These are phyloP conservation scores for Rhizopus sp. DNA, from an alignment of 371 early-diverging fungal species.

Conservation along the genomic window DNA sequence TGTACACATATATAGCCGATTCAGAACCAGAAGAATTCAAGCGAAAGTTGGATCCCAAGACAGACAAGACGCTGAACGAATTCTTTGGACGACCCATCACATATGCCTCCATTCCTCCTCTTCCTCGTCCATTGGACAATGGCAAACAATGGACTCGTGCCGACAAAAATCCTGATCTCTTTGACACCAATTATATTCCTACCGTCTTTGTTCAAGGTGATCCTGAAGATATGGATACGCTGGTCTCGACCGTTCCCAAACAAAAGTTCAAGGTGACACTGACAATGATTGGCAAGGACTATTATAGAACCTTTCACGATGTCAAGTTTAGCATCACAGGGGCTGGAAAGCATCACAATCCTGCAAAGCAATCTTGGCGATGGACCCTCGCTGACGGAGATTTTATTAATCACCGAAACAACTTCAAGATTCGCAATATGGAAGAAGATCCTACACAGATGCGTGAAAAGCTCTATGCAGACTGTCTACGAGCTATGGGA, in stretches of 20 bases:
- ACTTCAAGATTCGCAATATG: constrained; percentile 59
- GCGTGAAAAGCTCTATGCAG: constrained; percentile 62
- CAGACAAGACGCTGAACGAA: constrained; percentile 45
- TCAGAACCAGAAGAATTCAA: constrained; percentile 45
- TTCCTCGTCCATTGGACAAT: constrained; percentile 50
- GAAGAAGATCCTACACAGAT: constrained; percentile 65
- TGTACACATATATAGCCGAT: constrained; percentile 38
- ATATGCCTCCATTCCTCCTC: constrained; percentile 47
- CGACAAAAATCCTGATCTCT: constrained; percentile 40
- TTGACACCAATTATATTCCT: constrained; percentile 37
- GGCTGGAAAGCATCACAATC: constrained; percentile 57
- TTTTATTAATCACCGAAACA: constrained; percentile 42
- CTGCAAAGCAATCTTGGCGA: constrained; percentile 59
- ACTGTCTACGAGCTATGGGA: constrained; percentile 54
- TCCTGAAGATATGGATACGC: constrained; percentile 24
- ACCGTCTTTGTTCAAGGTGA: constrained; percentile 36
- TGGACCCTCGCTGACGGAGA: constrained; percentile 39
- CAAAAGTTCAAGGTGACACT: constrained; percentile 30
- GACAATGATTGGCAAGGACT: constrained; percentile 51
- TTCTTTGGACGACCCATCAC: constrained; percentile 51
- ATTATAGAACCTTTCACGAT: constrained; percentile 43
- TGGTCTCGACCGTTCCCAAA: constrained; percentile 39
- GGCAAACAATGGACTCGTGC: constrained; percentile 44
- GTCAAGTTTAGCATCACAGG: constrained; percentile 53
- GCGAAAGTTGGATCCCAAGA: constrained; percentile 31